Evolutionary conservation across 73 alveolate genomes (phyloP).

Genomic region (Halteria grandinella): DNA sequence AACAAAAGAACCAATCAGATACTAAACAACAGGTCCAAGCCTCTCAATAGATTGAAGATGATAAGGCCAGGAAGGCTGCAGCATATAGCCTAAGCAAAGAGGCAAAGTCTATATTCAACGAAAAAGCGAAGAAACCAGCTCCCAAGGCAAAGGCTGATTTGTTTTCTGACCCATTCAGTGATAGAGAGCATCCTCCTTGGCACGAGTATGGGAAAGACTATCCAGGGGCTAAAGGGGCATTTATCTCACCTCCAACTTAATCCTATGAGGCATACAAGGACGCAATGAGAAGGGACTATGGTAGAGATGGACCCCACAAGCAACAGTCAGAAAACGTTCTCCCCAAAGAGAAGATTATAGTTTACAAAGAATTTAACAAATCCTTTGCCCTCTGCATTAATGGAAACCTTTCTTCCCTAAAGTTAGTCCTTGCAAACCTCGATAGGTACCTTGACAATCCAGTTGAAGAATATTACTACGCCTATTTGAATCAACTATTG

Average conservation of each 20-base stretch:
- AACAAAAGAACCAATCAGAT: not conserved
- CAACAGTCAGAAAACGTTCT: constrained; percentile 3
- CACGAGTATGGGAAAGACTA: too few species aligned
- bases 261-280: too few species aligned
- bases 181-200: too few species aligned
- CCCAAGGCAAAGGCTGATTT: too few species aligned
- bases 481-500: not conserved
- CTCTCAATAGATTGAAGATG: not conserved
- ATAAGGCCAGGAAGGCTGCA: not conserved
- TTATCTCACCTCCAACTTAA: too few species aligned
- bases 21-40: not conserved
- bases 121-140: too few species aligned
- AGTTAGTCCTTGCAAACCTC: not conserved
- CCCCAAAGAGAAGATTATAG: constrained; percentile 26
- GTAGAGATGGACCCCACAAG: too few species aligned
- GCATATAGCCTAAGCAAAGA: not conserved
- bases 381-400: constrained; percentile 49
- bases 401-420: constrained; percentile 50
- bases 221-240: too few species aligned
- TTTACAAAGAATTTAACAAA: constrained; percentile 52
- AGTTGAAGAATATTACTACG: not conserved
- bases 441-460: not conserved
- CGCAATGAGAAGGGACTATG: too few species aligned
- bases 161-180: too few species aligned
- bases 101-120: too few species aligned